Conservation (phyloP, 1,284 basidiomycete genomes). For the Apiotrichum akiyoshidainum region DNA sequence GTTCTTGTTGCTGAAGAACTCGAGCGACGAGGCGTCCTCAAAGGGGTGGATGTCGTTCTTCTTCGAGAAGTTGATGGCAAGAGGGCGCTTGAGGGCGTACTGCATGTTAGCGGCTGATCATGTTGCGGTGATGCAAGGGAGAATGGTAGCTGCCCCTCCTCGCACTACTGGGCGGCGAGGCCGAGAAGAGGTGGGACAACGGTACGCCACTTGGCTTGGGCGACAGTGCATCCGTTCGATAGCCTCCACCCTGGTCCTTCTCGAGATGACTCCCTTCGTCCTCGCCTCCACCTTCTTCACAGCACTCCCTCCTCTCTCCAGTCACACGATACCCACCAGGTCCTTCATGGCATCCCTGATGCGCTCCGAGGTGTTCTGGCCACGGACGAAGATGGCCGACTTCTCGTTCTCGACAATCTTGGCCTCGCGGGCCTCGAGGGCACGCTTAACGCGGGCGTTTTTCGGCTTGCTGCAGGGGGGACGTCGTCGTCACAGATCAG, state of each 20-base stretch:
- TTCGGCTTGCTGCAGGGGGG: conserved; percentile 74
- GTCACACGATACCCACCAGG: conserved; percentile 59
- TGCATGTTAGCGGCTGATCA: conserved; percentile 43
- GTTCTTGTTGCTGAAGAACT: conserved; percentile 93
- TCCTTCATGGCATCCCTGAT: conserved; percentile 82
- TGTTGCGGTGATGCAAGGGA: neutral
- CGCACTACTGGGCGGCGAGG: no score
- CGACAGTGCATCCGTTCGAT: no score
- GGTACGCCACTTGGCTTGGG: no score
- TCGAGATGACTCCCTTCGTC: neutral
- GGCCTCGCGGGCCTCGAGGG: conserved; percentile 77
- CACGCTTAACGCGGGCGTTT: conserved; percentile 96
- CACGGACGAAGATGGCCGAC: conserved; percentile 83
- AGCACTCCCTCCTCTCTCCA: neutral
- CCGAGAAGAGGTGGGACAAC: no score
- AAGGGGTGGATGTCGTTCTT: conserved; percentile 92
- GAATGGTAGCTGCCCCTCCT: no score
- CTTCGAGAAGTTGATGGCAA: conserved; percentile 89
- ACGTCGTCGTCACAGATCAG: neutral
- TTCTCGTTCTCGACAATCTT: conserved; percentile 84
- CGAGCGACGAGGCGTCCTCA: conserved; percentile 74
- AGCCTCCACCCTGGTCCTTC: no score
- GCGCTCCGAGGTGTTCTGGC: conserved; percentile 77
- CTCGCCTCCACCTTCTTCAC: neutral
- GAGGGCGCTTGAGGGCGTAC: conserved; percentile 86